Evolutionary conservation across 179 eudicot species (phyloP), one percentile per base, ranked within the genome.

Genomic region (Beta lomatogona): DNA sequence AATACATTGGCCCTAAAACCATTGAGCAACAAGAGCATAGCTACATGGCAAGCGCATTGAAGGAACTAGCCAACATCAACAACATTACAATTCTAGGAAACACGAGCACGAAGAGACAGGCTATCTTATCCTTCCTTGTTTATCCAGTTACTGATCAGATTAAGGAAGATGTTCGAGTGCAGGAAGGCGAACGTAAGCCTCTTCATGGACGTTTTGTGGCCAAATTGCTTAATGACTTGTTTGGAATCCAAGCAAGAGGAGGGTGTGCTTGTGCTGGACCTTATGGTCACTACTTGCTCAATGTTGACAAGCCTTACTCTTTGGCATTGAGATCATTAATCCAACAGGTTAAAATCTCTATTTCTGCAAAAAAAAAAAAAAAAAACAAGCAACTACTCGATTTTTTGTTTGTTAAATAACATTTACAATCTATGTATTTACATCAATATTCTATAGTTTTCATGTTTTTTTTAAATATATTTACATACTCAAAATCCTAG

Each of bases 211-310:
- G 94, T 76, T 95, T 95, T 45, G 94, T 94, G 0, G 93, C 97
- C 1, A 95, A 92, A 89, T 86, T 95, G 55, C 89, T 93, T 0
- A 95, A 90, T 81, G 98, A 95, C 83, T 86, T 95, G 71, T 95
- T 95, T 74, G 98, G 98, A 3, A 88, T 95, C 44, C 98, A 95
- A 77, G 94, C 93, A 58, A 85, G 97, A 55, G 98, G 98, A 9
- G 98, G 98, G 3, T 95, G 98, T 80, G 91, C 98, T 72, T 95
- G 98, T 85, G 97, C 98, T 6, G 98, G 97, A 41, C 98, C 98
- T 3, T 95, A 95, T 76, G 98, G 90, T 5, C 98, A 95, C 61
- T 77, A 64, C 41, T 80, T 95, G 88, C 92, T 93, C 50, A 76
- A 86, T 22, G 84, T 95, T 63, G 92, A 90, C 16, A 82, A 84